Evolutionary conservation across 1,284 basidiomycete genomes (phyloP), one percentile per base, ranked within the genome.

Genomic region (Fomitopsis palustris): DNA sequence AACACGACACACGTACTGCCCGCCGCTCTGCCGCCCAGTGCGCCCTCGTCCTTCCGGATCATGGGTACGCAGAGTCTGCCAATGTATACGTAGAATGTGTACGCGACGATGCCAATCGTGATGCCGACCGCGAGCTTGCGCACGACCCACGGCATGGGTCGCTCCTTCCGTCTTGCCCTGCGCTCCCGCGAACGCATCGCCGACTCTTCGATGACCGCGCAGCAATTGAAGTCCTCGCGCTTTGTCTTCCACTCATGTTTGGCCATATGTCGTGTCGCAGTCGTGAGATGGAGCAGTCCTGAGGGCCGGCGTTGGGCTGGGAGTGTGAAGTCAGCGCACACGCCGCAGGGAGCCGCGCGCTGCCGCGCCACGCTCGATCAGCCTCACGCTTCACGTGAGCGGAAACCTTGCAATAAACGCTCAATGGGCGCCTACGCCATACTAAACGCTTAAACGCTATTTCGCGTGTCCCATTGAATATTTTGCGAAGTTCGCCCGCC

Each of bases 81-180:
- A 42, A 90, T 79, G 65, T 88, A 88, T 9, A 92, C 90, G 72
- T 93, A 93, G 58, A 75, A 83, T 2, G 83, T 67, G 67, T 87
- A 88, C 0, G 67, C 81, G 62, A 86, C 82, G 58, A 88, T 78
- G 0, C 74, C 85, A 19, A 79, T 25, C 0, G 82, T 80, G 0
- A 88, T 52, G 7, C 69, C 76, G 9, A 89, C 75, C 66, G 83
- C 77, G 45, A 86, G 65, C 73, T 90, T 90, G 64, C 77, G 80
- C 27, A 79, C 76, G 58, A 86, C 72, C 86, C 86, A 88, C 62
- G 86, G 81, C 66, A 85, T 85, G 3, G 81, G 79, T 64, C 77
- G 79, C 25, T 69, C 69, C 57, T 61, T 58, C 51, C 74, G 64
- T 27, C 70, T 68, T 39, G 72, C 73, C 41, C 79, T 69, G 64